Percentiles rank a stretch among this genome's conserved stretches.
Evolutionary conservation across 805 yeast genomes (phyloP).

Genomic region (Gaillardinia entomophila): DNA sequence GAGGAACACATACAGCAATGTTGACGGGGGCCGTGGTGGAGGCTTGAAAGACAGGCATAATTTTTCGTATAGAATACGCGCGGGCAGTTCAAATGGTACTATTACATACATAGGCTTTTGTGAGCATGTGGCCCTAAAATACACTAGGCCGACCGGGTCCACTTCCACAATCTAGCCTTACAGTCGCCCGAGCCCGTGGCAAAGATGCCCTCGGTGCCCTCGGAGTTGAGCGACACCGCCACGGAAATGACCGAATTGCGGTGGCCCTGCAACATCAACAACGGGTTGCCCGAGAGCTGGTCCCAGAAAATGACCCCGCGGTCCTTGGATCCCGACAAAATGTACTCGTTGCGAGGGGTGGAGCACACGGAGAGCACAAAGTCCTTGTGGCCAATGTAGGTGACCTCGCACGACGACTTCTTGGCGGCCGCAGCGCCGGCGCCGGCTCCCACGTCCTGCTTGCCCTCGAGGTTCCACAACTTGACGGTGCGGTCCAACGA

Average conservation of each 20-base stretch:
- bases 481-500: conserved; percentile 94
- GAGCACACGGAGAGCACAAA: conserved; percentile 91
- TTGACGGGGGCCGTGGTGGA: conserved; percentile 96
- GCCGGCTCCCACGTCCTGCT: conserved; percentile 20
- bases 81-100: too few species aligned
- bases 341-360: conserved; percentile 87
- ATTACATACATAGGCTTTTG: too few species aligned
- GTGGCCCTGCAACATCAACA: conserved; percentile 94
- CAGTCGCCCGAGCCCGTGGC: conserved; percentile 98
- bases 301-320: conserved; percentile 98
- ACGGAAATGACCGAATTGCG: conserved; percentile 93
- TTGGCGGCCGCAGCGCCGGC: conserved; percentile 16
- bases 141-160: conserved; percentile 40
- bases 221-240: conserved; percentile 78
- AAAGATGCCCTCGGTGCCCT: conserved; percentile 73
- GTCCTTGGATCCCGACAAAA: conserved; percentile 92
- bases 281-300: conserved; percentile 82
- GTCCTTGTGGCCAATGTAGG: conserved; percentile 94
- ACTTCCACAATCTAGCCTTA: conserved; percentile 94
- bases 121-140: neutral
- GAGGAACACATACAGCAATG: conserved; percentile 70
- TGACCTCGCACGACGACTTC: conserved; percentile 71
- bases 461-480: conserved; percentile 83
- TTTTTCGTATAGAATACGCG: too few species aligned
- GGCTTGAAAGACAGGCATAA: conserved; percentile 62